Base-by-base conservation (phyloP, 805 yeast genomes). In the Saccharomycopsis selenospora region DNA sequence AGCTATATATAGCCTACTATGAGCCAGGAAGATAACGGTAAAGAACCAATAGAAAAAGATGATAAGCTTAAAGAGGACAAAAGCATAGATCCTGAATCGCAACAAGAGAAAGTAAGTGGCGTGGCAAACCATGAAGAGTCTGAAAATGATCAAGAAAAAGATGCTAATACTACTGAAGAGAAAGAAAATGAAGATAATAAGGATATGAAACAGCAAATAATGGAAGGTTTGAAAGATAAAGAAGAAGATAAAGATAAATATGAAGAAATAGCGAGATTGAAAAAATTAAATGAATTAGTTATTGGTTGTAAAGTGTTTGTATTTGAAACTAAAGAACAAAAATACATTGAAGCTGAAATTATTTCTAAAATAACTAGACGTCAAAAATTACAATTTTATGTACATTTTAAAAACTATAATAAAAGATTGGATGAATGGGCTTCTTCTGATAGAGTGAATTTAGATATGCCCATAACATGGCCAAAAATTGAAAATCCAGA, bases 401-500 rank as follows among this genome's bases (percentile, higher is more conserved):
- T 93, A 26, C 99, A 93, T 65, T 93, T 89, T 67, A 87, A 80
- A 46, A 96, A 90, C 57, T 93, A 82, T 71, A 93, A 93, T 70
- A 93, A 93, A 65, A 84, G 99, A 64, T 73, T 93, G 57, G 99
- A 93, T 68, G 99, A 93, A 64, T 91, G 98, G 98, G 78, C 93
- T 4, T 71, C 75, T 18, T 71, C 77, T 3, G 81, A 79, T 30
- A 73, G 95, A 46, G 80, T 93, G 8, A 86, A 88, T 61, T 74
- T 80, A 47, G 68, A 72, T n/a, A 69, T 79, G 48, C 87, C 87
- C 0, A 77, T 91, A 48, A 76, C 76, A 17, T 69, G 79, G 54
- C 96, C 96, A 0, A 79, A 76, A 55, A 79, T 80, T 0, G 77
- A 75, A 52, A 67, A 66, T 28, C 67, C 61, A 42, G 75, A 71